These are phyloP conservation scores for Rhizopogon vulgaris DNA, from an alignment of 768 basidiomycete genomes.

Conservation along the genomic window DNA sequence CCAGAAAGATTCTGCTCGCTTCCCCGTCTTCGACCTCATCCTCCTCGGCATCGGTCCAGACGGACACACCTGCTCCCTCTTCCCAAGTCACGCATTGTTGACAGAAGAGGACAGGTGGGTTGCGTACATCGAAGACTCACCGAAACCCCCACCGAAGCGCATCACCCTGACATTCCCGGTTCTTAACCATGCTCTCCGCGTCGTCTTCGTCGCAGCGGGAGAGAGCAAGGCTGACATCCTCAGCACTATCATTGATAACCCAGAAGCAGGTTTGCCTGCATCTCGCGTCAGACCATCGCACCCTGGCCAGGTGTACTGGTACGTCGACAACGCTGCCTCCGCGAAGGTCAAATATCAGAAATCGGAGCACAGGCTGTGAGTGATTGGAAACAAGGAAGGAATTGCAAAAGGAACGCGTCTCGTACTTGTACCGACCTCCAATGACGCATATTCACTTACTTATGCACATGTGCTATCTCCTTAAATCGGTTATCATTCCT, in stretches of 20 bases:
- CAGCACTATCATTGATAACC: slow-evolving; percentile 66
- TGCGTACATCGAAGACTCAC: slow-evolving; percentile 86
- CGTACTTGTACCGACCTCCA: slow-evolving; percentile 20
- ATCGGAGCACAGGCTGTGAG: slow-evolving; percentile 51
- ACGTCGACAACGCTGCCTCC: slow-evolving; percentile 83
- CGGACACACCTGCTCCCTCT: slow-evolving; percentile 97
- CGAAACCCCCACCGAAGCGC: slow-evolving; percentile 85
- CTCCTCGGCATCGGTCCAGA: slow-evolving; percentile 96
- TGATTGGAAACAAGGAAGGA: background rate
- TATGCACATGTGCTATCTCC: slow-evolving; percentile 6
- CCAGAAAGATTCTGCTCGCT: slow-evolving; percentile 86
- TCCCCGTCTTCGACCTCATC: slow-evolving; percentile 96
- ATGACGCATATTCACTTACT: slow-evolving; percentile 6
- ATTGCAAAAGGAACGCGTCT: slow-evolving; percentile 4
- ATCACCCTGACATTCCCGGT: slow-evolving; percentile 92
- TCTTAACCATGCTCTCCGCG: slow-evolving; percentile 80
- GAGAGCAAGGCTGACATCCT: slow-evolving; percentile 77
- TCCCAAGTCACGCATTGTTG: slow-evolving; percentile 87
- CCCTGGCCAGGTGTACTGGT: slow-evolving; percentile 92
- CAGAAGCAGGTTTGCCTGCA: slow-evolving; percentile 75
- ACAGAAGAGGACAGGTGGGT: slow-evolving; percentile 92
- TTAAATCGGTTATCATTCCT: slow-evolving; percentile 6
- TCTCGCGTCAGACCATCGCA: slow-evolving; percentile 70
- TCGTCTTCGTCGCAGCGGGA: slow-evolving; percentile 87
- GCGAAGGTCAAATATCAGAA: slow-evolving; percentile 51